Evolutionary conservation across 805 yeast genomes (phyloP), one percentile per base, ranked within the genome.

Genomic region (Yarrowia sp.): DNA sequence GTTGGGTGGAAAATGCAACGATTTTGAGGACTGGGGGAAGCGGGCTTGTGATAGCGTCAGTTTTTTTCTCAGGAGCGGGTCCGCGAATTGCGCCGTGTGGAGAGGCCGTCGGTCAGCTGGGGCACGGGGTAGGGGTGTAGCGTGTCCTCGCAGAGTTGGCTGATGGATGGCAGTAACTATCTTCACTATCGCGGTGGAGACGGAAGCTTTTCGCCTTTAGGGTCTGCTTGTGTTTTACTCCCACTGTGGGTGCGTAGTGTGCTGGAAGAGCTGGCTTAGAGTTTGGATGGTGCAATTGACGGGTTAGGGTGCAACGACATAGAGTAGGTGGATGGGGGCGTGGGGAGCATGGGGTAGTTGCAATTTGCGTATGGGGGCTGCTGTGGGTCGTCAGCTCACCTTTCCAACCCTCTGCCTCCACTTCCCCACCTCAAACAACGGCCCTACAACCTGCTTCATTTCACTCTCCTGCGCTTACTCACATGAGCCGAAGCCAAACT

Each of bases 191-290:
- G 65, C 52, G 52, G 65, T 59, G 65, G 65, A 59, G 65, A 59
- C 65, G 52, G 65, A 59, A 59, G 65, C 65, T 59, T 59, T 58
- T 59, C 50, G 65, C 52, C 42, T 59, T 59, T 58, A 43, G 65
- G 65, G 52, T 59, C 42, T 59, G 49, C 64, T 42, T 42, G 38
- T 56, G 7, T 41, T 41, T 15, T 32, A 41, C 63, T 12, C 38
- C 63, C 19, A 22, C 46, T 9, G 16, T 26, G 22, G 15, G 56
- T 48, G 32, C 11, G 61, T 40, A 40, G 46, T 55, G 61, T 40
- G 46, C 61, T 55, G 61, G 61, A 26, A 12, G 41, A 32, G 16
- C n/a, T 3, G 52, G 16, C 52, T 43, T 59, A 35, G 42, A 36
- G 65, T 59, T 59, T 59, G 65, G 42, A 59, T 56, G 63, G 48